Evolutionary conservation across 768 basidiomycete genomes (phyloP).

Genomic region (Hericium coralloides): DNA sequence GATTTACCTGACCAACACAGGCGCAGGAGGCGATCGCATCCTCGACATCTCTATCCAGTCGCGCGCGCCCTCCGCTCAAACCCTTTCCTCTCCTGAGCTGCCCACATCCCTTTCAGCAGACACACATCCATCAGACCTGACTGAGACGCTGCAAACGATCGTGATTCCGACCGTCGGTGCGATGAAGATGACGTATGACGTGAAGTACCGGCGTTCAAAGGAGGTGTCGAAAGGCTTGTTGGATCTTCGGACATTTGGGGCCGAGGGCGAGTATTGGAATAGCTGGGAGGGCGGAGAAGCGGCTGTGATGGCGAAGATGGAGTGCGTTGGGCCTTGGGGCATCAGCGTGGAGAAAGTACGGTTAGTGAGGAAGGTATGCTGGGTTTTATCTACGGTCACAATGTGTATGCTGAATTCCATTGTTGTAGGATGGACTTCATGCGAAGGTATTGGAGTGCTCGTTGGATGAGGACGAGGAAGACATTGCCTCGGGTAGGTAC

Average conservation of each 20-base stretch:
- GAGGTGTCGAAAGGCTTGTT: slow-evolving; percentile 36
- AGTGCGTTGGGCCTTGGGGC: slow-evolving; percentile 46
- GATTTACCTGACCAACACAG: slow-evolving; percentile 50
- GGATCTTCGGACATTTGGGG: slow-evolving; percentile 39
- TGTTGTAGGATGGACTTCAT: slow-evolving; percentile 30
- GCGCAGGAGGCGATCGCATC: slow-evolving; percentile 59
- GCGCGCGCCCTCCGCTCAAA: slow-evolving; percentile 20
- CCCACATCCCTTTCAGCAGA: slow-evolving; percentile 13
- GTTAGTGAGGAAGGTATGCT: slow-evolving; percentile 41
- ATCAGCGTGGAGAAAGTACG: slow-evolving; percentile 42
- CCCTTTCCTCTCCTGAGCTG: background rate
- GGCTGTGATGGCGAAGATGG: slow-evolving; percentile 40
- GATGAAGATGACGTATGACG: slow-evolving; percentile 43
- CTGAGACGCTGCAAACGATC: slow-evolving; percentile 62
- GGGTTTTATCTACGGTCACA: background rate
- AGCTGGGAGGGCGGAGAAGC: slow-evolving; percentile 46
- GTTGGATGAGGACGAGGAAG: slow-evolving; percentile 33
- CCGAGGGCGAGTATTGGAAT: slow-evolving; percentile 44
- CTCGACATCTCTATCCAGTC: slow-evolving; percentile 80
- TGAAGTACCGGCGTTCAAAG: slow-evolving; percentile 42
- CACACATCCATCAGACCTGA: slow-evolving; percentile 27
- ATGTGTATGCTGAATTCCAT: background rate
- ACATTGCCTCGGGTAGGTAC: slow-evolving; percentile 33
- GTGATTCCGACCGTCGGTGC: slow-evolving; percentile 58
- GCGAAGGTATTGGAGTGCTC: slow-evolving; percentile 47